Evolutionary conservation across 1,284 basidiomycete genomes (phyloP), one percentile per base, ranked within the genome.

Genomic region (Boletus semigastroideus): DNA sequence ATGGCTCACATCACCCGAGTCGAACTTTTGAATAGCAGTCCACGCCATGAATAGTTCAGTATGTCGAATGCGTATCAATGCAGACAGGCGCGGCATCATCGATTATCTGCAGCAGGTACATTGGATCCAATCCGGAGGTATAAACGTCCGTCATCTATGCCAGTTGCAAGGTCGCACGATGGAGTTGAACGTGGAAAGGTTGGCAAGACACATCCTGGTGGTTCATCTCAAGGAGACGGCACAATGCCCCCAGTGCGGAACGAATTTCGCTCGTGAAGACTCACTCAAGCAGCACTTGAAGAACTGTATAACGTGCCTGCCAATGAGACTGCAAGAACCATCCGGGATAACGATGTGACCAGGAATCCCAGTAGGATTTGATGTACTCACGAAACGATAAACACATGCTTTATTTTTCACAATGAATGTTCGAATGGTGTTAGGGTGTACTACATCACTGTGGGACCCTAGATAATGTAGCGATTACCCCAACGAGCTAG

Each of bases 211-310:
- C 20, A 54, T 65, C 25, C 17, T 59, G 41, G 39, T 64, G 17
- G 54, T 64, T 1, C 62, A 64, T 36, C 42, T 54, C 14, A 65
- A 54, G 50, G 49, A 58, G 13, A 36, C 17, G 11, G 57, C 48
- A 1, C 27, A 37, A 2, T 64, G 62, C 4, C 0, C 3, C 3
- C 11, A 31, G 13, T 52, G 51, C 20, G 51, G 60, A 14, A 0
- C 40, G 34, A 12, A 0, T 5, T 68, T 64, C 54, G 64, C 66
- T 16, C 66, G 66, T 0, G 66, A 63, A 30, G 62, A 64, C 20
- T 66, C 62, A 1, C 52, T 64, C 12, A 68, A 54, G 54, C 54
- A 65, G 11, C 62, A 64, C 30, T 27, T 45, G 0, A 64, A 52
- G 22, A 57, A 62, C 48, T 49, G 5, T 57, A 68, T 14, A 54